Evolutionary conservation across 1,139 yeast species (phyloP).

Genomic region (Spencermartinsiella ligniputridi): DNA sequence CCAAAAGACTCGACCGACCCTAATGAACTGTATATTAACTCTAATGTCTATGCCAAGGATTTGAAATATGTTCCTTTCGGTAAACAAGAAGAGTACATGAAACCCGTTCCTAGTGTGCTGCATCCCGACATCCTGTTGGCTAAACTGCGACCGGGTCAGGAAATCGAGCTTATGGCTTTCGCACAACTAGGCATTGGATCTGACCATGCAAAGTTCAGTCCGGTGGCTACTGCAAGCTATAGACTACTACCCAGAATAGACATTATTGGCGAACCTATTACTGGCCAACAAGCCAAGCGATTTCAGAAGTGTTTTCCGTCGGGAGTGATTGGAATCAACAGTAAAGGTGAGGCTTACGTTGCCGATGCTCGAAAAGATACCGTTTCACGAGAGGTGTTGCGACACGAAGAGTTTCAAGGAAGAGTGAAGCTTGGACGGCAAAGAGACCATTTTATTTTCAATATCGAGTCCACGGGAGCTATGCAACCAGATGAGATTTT

Average conservation of each 20-base stretch:
- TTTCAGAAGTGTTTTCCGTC: slow-evolving; percentile 89
- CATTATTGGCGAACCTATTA: slow-evolving; percentile 58
- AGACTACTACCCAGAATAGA: slow-evolving; percentile 89
- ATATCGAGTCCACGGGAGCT: slow-evolving; percentile 92
- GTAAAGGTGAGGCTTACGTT: slow-evolving; percentile 69
- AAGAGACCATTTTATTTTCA: slow-evolving; percentile 90
- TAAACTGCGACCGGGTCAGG: slow-evolving; percentile 95
- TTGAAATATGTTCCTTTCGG: slow-evolving; percentile 91
- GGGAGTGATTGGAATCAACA: slow-evolving; percentile 80
- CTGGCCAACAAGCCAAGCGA: slow-evolving; percentile 69
- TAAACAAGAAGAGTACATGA: slow-evolving; percentile 71
- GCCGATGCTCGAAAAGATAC: slow-evolving; percentile 91
- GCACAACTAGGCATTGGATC: slow-evolving; percentile 89
- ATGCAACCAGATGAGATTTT: slow-evolving; percentile 96
- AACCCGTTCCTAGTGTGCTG: slow-evolving; percentile 45
- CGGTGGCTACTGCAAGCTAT: slow-evolving; percentile 96
- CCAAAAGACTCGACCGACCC: slow-evolving; percentile 79
- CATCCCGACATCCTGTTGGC: slow-evolving; percentile 84
- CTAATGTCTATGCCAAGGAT: slow-evolving; percentile 84
- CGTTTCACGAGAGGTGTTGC: slow-evolving; percentile 90
- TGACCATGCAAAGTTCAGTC: slow-evolving; percentile 96
- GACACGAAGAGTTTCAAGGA: slow-evolving; percentile 86
- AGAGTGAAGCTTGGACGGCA: slow-evolving; percentile 87
- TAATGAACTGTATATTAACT: slow-evolving; percentile 72
- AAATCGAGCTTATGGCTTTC: slow-evolving; percentile 83